Evolutionary conservation across 768 basidiomycete species (phyloP).

Genomic region (Lactarius psammicola): DNA sequence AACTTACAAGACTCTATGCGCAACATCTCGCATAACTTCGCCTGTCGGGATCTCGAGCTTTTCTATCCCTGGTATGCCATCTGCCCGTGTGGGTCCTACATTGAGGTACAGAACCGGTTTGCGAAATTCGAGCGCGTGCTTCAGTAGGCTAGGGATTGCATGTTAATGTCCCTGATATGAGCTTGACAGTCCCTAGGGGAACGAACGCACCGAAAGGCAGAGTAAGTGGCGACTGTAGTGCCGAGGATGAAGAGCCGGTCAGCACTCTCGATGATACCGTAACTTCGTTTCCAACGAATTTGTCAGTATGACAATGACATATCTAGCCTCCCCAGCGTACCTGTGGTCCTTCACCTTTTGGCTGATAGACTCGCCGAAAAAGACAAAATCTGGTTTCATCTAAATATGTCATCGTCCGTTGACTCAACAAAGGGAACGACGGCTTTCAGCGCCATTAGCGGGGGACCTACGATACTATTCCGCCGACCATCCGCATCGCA

Average conservation of each 20-base stretch:
- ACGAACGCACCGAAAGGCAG: constrained; percentile 70
- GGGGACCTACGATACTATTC: constrained; percentile 56
- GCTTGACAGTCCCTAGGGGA: not conserved
- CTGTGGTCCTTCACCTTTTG: constrained; percentile 63
- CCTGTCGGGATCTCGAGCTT: constrained; percentile 80
- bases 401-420: constrained; percentile 30
- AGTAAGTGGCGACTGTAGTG: constrained; percentile 91
- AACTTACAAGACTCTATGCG: constrained; percentile 58
- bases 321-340: constrained; percentile 38
- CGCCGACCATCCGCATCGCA: constrained; percentile 59
- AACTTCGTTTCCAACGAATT: constrained; percentile 41
- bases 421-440: not conserved
- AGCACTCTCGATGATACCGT: constrained; percentile 52
- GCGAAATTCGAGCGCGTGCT: constrained; percentile 67
- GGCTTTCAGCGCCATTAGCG: constrained; percentile 24
- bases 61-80: constrained; percentile 61
- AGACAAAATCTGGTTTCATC: constrained; percentile 82
- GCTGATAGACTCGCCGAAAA: constrained; percentile 89
- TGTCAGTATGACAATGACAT: constrained; percentile 5
- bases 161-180: constrained; percentile 31
- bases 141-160: constrained; percentile 52
- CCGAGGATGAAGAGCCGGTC: constrained; percentile 80
- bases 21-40: constrained; percentile 66
- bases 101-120: constrained; percentile 85
- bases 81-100: constrained; percentile 85